Conservation (phyloP, 148 eudicot species). For the Chenopodium berlandieri region DNA sequence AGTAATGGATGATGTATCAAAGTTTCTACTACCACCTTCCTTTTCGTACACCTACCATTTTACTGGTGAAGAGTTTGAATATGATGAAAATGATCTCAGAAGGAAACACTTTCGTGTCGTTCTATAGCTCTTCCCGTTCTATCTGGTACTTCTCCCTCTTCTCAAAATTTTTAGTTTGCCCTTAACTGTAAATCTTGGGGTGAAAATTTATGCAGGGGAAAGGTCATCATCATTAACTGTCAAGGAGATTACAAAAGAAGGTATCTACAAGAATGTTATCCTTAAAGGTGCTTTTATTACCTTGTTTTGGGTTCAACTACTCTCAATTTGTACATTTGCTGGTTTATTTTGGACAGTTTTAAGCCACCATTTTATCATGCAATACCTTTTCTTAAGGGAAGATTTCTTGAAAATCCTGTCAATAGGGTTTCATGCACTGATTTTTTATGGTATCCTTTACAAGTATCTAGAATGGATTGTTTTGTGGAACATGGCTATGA, state of each 20-base stretch:
- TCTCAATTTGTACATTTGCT: not conserved
- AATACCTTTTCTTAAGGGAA: not conserved
- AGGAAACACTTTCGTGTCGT: not conserved
- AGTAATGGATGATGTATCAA: not conserved
- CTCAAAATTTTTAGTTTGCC: not conserved
- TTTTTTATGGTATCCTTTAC: slow-evolving; percentile 3
- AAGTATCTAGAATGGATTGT: slow-evolving; percentile 29
- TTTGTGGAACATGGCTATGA: slow-evolving; percentile 32
- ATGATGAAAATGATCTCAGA: not conserved
- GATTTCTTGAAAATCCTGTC: not conserved
- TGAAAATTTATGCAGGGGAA: not conserved
- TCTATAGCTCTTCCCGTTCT: not conserved
- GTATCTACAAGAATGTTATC: not conserved
- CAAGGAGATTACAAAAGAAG: not conserved
- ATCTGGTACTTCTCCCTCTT: not conserved
- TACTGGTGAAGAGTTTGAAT: not conserved
- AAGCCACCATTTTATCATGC: not conserved
- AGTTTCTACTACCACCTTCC: no score
- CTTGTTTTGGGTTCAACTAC: not conserved
- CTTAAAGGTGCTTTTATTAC: not conserved
- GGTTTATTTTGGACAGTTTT: not conserved
- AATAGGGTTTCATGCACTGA: not conserved
- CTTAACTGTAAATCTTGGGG: not conserved
- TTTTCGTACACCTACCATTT: not conserved
- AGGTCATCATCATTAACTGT: not conserved